These are phyloP conservation scores for Tulasnella sp. DNA, from an alignment of 768 basidiomycete genomes.

Conservation along the genomic window DNA sequence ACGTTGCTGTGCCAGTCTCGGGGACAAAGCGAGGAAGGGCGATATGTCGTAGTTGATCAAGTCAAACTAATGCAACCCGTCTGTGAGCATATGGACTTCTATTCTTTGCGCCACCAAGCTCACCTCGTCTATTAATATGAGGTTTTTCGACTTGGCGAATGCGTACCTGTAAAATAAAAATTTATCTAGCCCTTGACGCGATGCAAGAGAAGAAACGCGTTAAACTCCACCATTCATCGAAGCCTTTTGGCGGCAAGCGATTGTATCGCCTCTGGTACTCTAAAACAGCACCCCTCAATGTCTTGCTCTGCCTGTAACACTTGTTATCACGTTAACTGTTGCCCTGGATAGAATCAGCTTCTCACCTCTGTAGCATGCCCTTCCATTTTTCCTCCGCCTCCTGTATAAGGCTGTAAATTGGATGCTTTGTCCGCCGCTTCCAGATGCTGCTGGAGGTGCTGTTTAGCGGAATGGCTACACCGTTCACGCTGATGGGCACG, in stretches of 20 bases:
- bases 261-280: constrained; percentile 31
- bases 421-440: too few relatives aligned
- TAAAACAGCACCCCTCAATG: constrained; percentile 29
- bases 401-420: too few relatives aligned
- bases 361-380: background rate
- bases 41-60: constrained; percentile 35
- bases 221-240: constrained; percentile 35
- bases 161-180: background rate
- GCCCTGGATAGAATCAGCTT: background rate
- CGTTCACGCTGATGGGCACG: too few relatives aligned
- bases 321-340: constrained; percentile 29
- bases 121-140: constrained; percentile 14
- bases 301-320: constrained; percentile 28
- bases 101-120: background rate
- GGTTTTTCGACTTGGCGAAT: constrained; percentile 13
- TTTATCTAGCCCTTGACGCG: too few relatives aligned
- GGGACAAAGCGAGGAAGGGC: constrained; percentile 35
- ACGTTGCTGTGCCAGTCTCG: constrained; percentile 13
- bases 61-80: constrained; percentile 30
- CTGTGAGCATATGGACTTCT: background rate
- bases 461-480: too few relatives aligned
- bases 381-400: too few relatives aligned
- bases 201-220: too few relatives aligned
- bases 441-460: too few relatives aligned
- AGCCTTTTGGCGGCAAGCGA: constrained; percentile 33